Base-by-base conservation (phyloP, 2,329 filamentous ascomycete genomes). In the Arthrobotrys sphaeroides region DNA sequence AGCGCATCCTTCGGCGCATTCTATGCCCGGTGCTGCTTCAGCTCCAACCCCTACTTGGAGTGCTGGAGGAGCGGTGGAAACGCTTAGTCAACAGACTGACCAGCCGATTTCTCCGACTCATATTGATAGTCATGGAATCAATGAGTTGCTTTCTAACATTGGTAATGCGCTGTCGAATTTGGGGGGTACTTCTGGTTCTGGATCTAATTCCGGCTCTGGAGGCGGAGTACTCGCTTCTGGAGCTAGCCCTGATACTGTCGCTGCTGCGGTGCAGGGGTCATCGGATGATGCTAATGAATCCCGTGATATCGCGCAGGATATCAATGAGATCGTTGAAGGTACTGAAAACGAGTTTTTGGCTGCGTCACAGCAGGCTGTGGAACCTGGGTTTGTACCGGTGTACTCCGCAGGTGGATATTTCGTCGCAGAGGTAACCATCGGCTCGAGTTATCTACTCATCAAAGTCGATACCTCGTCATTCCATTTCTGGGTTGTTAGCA, bases 401-500 rank as follows among this genome's bases (percentile, higher is more conserved):
- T 75, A 75, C 22, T 40, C 18, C 12, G 64, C 57, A 5, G 55
- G 53, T 10, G 64, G 64, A 1, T 28, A 49, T 16, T 75, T 69
- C 24, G 64, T 69, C 1, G 72, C 64, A 22, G 72, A 75, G 31
- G 1, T 75, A n/a, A 75, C 53, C 18, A 68, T 75, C 16, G 72
- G 72, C 1, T 12, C 22, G 4, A 43, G 62, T 24, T 42, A 69
- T 1, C 36, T 75, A 2, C 53, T 64, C 12, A 47, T 75, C 1
- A 62, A 60, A 38, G 28, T 75, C 0, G 72, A 75, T 26, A 75
- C 72, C 6, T 60, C 33, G 1, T 75, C 72, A 1, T 75, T 75
- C 20, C 72, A 75, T 31, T 75, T 75, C 22, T 75, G 72, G 72
- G 72, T 68, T 5, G n/a, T 75, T 1, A 59, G 55, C 13, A 40